Evolutionary conservation across 164 flowering plant genomes (phyloP).

Genomic region (Vitis cinerea): DNA sequence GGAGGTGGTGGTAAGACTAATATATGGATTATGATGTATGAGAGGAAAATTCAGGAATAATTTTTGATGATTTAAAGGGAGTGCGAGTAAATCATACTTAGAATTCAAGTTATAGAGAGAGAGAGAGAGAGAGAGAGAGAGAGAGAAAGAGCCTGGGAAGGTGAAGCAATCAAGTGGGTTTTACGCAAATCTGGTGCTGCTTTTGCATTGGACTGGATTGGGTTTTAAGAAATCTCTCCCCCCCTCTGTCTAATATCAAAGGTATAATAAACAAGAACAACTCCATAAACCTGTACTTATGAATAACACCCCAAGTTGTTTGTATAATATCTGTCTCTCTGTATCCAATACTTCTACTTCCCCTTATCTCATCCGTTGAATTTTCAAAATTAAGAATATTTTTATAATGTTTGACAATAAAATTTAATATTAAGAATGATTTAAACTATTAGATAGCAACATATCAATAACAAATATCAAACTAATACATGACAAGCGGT

Average conservation of each 20-base stretch:
- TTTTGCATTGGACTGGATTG: constrained; percentile 56
- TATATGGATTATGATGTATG: constrained; percentile 2
- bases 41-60: constrained; percentile 11
- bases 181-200: constrained; percentile 67
- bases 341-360: neutral
- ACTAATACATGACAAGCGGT: too few species aligned
- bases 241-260: neutral
- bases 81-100: constrained; percentile 50
- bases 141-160: constrained; percentile 13
- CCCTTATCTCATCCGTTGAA: too few species aligned
- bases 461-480: too few species aligned
- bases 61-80: constrained; percentile 29
- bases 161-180: constrained; percentile 77
- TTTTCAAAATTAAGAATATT: too few species aligned
- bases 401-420: too few species aligned
- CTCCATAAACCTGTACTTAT: constrained; percentile 13
- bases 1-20: constrained; percentile 2
- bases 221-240: constrained; percentile 54
- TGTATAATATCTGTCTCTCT: neutral
- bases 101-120: constrained; percentile 56
- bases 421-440: too few species aligned
- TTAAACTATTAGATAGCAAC: too few species aligned
- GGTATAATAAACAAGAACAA: constrained; percentile 8
- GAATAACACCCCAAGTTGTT: constrained; percentile 6
- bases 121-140: constrained; percentile 24